These are phyloP conservation scores for Fusarium dlaminii DNA, from an alignment of 2,329 filamentous ascomycete species.

Conservation along the genomic window DNA sequence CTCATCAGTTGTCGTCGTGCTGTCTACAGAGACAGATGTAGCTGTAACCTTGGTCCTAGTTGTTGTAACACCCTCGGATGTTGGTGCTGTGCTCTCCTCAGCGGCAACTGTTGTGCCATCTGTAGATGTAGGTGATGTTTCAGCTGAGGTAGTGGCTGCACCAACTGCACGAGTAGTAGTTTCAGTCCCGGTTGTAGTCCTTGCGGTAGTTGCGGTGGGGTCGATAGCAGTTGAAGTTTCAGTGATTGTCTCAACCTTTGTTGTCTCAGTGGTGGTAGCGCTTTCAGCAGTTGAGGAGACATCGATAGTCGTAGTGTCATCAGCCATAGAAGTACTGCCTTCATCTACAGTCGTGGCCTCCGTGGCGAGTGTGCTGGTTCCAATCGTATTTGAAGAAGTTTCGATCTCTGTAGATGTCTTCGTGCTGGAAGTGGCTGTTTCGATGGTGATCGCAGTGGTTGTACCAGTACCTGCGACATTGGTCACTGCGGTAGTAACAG, in stretches of 20 bases:
- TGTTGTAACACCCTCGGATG: neutral
- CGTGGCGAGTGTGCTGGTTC: rapidly evolving
- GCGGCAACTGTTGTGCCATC: rapidly evolving
- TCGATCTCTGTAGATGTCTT: too few species aligned
- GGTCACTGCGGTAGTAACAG: rapidly evolving
- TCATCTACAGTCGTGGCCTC: neutral
- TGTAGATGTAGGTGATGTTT: neutral
- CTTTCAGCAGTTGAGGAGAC: rapidly evolving
- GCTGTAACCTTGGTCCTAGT: rapidly evolving
- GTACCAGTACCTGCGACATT: too few species aligned
- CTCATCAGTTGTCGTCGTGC: rapidly evolving
- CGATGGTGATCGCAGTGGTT: neutral
- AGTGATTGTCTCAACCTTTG: rapidly evolving
- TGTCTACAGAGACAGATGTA: rapidly evolving
- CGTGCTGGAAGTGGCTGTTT: neutral
- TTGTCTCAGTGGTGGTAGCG: rapidly evolving
- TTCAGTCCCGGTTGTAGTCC: neutral
- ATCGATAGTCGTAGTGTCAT: neutral
- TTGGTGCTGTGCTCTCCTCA: rapidly evolving
- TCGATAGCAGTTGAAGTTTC: rapidly evolving
- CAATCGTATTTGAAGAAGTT: neutral
- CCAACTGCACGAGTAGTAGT: neutral
- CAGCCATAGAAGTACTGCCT: neutral
- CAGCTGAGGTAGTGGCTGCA: rapidly evolving
- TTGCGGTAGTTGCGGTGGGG: rapidly evolving